Evolutionary conservation across 768 basidiomycete species (phyloP), one percentile per base, ranked within the genome.

Genomic region (Mycena vulgaris): DNA sequence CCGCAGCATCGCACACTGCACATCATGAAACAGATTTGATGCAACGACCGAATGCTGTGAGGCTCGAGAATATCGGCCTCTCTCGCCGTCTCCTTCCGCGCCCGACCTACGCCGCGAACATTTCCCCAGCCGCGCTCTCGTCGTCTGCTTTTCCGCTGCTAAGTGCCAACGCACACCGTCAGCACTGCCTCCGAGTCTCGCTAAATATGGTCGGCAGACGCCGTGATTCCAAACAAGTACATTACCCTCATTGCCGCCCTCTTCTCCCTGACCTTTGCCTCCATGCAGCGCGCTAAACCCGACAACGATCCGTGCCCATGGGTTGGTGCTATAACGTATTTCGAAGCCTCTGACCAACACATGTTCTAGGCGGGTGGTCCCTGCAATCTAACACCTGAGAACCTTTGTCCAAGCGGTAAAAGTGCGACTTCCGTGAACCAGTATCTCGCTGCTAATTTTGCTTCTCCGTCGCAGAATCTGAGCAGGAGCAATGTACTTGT

Each of bases 141-240:
- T 51, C 49, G 17, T 33, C 19, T 14, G 2, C 23, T 47, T 23
- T 45, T 14, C 30, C 39, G 57, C 23, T 48, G 33, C 31, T 52
- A 39, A 45, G 30, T 30, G 40, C 45, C n/a, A 57, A 48, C 45
- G 10, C 35, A 14, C 16, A 52, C 31, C 42, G 52, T 25, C 40
- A 39, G 27, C 69, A 51, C 59, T 49, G 69, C 42, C 33, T 31
- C 45, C 17, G 14, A 19, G 40, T 40, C 7, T 61, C 51, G 25
- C 60, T 58, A 66, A 66, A 60, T 51, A 66, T 70, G 48, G 61
- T 48, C 47, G 52, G 63, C 55, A 63, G 42, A 65, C 69, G 69
- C 58, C 63, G 65, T 70, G 52, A 51, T 65, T 31, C 48, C 49
- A 64, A 70, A 63, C 68, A 57, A 58, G 68, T 69, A 64, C 51